Percentiles rank a stretch among this genome's conserved stretches.
phyloP scores from a whole-genome alignment of 2,329 filamentous ascomycete genomes.

The Leptographium lundbergii region DNA sequence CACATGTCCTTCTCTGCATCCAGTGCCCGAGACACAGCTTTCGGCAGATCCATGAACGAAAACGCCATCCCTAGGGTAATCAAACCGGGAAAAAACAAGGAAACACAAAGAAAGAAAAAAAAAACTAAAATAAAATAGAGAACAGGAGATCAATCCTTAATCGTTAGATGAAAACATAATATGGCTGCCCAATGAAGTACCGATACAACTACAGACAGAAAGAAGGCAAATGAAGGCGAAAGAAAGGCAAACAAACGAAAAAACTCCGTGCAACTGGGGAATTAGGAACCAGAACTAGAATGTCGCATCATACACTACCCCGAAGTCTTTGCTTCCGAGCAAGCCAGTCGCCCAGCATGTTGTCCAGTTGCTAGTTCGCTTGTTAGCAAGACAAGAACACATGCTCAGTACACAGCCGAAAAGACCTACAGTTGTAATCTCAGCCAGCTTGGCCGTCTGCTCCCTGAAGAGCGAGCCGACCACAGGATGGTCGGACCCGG shows the following conservation, averaged over 20 bases:
- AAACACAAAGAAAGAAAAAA: neutral
- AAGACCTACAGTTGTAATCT: conserved; percentile 64
- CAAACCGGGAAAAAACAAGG: neutral
- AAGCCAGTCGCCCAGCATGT: conserved; percentile 74
- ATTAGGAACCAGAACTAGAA: neutral
- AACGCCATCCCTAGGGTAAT: neutral
- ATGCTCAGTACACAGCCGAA: neutral
- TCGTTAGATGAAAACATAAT: neutral
- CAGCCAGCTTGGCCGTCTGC: conserved; percentile 72
- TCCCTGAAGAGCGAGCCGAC: conserved; percentile 71
- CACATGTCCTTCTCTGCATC: neutral
- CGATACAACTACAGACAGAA: neutral
- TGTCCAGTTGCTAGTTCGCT: conserved; percentile 57
- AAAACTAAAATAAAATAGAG: neutral
- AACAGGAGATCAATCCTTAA: neutral
- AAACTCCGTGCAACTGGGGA: neutral
- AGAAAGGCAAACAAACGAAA: neutral
- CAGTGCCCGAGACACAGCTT: neutral
- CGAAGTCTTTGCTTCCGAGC: conserved; percentile 53
- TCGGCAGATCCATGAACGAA: neutral
- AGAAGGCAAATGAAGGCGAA: neutral
- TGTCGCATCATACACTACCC: conserved; percentile 26
- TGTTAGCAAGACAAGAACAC: neutral
- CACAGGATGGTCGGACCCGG: conserved; percentile 73
- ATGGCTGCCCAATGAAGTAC: neutral